A percentile compares a stretch with the other conserved stretches of the same genome.
phyloP scores from a whole-genome alignment of 2,329 filamentous ascomycete genomes.

The Aspergillus costaricaensis region DNA sequence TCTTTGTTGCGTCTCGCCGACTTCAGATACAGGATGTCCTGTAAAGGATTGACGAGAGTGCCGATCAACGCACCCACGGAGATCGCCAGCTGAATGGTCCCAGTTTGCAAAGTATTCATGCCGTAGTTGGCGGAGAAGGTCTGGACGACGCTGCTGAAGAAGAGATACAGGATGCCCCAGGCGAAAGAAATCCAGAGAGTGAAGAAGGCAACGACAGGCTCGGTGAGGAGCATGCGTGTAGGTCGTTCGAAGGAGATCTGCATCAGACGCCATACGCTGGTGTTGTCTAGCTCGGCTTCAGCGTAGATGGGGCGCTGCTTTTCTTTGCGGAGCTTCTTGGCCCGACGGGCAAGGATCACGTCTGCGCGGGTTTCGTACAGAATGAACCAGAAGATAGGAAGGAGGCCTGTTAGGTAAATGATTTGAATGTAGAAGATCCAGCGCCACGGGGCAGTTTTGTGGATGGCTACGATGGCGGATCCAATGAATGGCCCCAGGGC shows the following conservation, averaged over 20 bases:
- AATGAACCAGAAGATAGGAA: constrained; percentile 45
- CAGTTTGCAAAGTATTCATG: constrained; percentile 38
- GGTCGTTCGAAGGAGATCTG: constrained; percentile 45
- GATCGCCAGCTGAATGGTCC: constrained; percentile 45
- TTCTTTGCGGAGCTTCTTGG: constrained; percentile 40
- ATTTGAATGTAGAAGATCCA: constrained; percentile 52
- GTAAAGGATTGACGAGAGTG: constrained; percentile 43
- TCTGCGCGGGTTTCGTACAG: constrained; percentile 46
- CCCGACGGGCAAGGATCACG: constrained; percentile 45
- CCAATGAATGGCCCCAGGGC: constrained; percentile 50
- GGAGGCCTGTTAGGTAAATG: constrained; percentile 45
- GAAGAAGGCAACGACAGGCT: constrained; percentile 47
- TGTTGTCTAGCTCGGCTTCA: constrained; percentile 26
- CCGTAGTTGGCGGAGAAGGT: constrained; percentile 43
- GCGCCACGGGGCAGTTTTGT: constrained; percentile 40
- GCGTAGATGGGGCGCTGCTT: constrained; percentile 36
- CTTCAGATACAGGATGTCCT: constrained; percentile 34
- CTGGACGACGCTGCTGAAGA: constrained; percentile 45
- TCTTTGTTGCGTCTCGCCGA: constrained; percentile 35
- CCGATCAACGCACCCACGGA: constrained; percentile 47
- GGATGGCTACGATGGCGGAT: constrained; percentile 40
- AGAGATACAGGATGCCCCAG: constrained; percentile 48
- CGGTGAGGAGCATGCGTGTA: constrained; percentile 42
- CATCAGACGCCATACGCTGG: constrained; percentile 30
- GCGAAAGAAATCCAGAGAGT: constrained; percentile 49